phyloP scores from a whole-genome alignment of 305 asterid genomes.

The Caryopteris hybrid region DNA sequence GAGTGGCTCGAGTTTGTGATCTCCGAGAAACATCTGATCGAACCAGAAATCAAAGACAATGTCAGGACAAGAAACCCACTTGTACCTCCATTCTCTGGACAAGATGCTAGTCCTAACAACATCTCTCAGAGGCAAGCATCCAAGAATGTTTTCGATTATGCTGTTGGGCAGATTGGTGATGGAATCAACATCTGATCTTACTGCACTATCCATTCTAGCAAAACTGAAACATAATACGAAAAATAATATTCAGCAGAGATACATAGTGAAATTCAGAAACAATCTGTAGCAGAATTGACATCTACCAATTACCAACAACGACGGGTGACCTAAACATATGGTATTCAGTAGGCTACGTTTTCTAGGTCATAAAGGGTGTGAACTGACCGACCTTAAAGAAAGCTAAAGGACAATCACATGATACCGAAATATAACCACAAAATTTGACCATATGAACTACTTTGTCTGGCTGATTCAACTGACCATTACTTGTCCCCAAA shows the following conservation, averaged over 20 bases:
- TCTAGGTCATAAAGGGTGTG: background rate
- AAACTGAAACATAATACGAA: slow-evolving; percentile 18
- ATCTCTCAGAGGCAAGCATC: slow-evolving; percentile 50
- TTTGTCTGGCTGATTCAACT: slow-evolving; percentile 15
- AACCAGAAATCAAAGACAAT: slow-evolving; percentile 48
- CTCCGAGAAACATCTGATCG: slow-evolving; percentile 43
- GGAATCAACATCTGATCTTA: slow-evolving; percentile 27
- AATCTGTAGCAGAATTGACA: background rate
- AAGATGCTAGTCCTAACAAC: slow-evolving; percentile 50
- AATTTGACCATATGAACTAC: background rate
- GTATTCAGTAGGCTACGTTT: background rate
- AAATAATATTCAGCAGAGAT: background rate
- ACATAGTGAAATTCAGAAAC: background rate
- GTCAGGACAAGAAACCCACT: slow-evolving; percentile 41
- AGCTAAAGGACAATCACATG: background rate
- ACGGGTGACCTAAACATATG: background rate
- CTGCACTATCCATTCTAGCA: slow-evolving; percentile 19
- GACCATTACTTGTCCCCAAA: background rate
- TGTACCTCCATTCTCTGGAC: slow-evolving; percentile 54
- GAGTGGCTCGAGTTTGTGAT: slow-evolving; percentile 36
- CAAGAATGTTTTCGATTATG: slow-evolving; percentile 43
- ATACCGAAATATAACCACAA: background rate
- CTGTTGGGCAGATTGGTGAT: slow-evolving; percentile 36
- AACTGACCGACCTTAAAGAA: background rate
- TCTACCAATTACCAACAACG: background rate